These are phyloP conservation scores for Apophysomyces variabilis DNA, from an alignment of 371 early-diverging fungal species.

Conservation along the genomic window DNA sequence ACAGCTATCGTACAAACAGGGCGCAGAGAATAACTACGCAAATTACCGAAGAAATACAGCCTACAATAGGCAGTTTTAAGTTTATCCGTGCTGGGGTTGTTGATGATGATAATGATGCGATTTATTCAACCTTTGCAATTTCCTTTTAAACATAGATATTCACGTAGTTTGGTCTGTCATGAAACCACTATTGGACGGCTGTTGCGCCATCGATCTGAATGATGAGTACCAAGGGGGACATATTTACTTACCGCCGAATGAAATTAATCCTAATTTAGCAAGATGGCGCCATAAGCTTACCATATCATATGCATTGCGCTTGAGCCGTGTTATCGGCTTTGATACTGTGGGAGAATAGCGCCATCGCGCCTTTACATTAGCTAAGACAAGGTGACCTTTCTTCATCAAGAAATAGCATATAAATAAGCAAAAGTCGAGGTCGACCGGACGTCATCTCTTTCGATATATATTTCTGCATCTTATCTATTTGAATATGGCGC, in stretches of 20 bases:
- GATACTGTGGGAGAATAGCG: slow-evolving; percentile 14
- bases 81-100: too few species aligned
- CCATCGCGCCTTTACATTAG: slow-evolving; percentile 12
- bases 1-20: too few species aligned
- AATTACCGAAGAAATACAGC: too few species aligned
- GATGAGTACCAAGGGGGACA: background rate
- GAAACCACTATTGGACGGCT: background rate
- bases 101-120: too few species aligned
- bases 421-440: background rate
- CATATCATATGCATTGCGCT: background rate
- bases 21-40: too few species aligned
- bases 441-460: background rate
- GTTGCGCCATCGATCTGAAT: background rate
- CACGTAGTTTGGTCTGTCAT: slow-evolving; percentile 24
- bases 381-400: background rate
- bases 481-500: slow-evolving; percentile 18
- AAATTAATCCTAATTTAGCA: background rate
- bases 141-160: background rate
- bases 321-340: background rate
- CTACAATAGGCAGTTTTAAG: too few species aligned
- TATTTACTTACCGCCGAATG: background rate
- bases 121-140: too few species aligned
- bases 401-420: background rate
- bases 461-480: background rate
- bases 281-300: background rate